phyloP scores from a whole-genome alignment of 352 stramenopile species.

The Halophytophthora batemanensis region DNA sequence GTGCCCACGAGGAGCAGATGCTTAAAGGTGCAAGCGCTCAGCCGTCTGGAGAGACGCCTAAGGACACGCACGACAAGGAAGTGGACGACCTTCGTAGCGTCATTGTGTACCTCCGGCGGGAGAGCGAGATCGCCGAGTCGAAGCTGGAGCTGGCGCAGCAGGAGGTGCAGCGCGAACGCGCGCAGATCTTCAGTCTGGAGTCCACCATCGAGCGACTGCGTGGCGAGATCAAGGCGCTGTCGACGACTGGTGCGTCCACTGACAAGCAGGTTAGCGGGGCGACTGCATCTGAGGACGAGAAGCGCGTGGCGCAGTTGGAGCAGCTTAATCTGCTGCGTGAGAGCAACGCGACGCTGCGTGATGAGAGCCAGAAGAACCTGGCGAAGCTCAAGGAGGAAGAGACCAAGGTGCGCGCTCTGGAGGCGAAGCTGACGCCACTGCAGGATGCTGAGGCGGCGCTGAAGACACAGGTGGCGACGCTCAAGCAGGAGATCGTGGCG shows the following conservation, averaged over 20 bases:
- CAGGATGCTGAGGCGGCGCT: constrained; percentile 39
- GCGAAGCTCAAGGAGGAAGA: constrained; percentile 52
- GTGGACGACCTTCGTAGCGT: constrained; percentile 72
- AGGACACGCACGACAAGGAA: constrained; percentile 45
- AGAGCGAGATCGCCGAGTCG: constrained; percentile 62
- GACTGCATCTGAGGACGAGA: constrained; percentile 28
- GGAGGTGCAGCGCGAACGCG: constrained; percentile 56
- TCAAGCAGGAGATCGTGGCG: constrained; percentile 62
- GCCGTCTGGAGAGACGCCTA: constrained; percentile 21
- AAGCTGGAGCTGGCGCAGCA: constrained; percentile 71
- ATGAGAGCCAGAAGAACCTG: constrained; percentile 64
- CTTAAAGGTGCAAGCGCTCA: constrained; percentile 20
- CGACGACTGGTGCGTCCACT: constrained; percentile 11
- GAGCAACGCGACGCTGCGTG: constrained; percentile 74
- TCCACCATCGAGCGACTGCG: constrained; percentile 57
- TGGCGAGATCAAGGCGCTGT: constrained; percentile 50
- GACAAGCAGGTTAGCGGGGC: constrained; percentile 7
- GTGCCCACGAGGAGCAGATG: constrained; percentile 53
- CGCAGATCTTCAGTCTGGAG: constrained; percentile 55
- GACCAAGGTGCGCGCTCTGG: constrained; percentile 37
- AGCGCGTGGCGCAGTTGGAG: constrained; percentile 63
- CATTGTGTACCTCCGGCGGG: constrained; percentile 63
- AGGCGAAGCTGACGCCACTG: constrained; percentile 53
- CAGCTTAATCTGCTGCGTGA: constrained; percentile 75
- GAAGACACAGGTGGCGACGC: constrained; percentile 46